A percentile compares a stretch with the other conserved stretches of the same genome.
Conservation (phyloP, 768 basidiomycete species). For the Sporobolomyces roseus region DNA sequence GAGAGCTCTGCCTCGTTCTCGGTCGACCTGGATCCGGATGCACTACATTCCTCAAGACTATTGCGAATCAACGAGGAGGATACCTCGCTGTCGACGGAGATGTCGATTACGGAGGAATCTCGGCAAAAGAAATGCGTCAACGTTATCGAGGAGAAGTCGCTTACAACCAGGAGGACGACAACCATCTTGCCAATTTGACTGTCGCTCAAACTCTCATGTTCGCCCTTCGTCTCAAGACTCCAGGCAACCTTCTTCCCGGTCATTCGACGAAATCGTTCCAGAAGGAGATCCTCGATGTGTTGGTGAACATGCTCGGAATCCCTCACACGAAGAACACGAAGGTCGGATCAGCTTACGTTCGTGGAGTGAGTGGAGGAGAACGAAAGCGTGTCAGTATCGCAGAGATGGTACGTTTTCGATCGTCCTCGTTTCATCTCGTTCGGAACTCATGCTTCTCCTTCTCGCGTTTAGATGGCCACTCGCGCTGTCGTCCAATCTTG, state of each 20-base stretch:
- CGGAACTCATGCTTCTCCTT: slow-evolving; percentile 20
- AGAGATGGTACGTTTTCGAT: too few species aligned
- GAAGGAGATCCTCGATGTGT: slow-evolving; percentile 51
- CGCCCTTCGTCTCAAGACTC: slow-evolving; percentile 55
- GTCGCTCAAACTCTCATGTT: slow-evolving; percentile 69
- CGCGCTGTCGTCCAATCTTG: slow-evolving; percentile 49
- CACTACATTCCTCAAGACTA: slow-evolving; percentile 72
- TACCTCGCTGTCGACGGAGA: slow-evolving; percentile 67
- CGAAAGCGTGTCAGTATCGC: slow-evolving; percentile 54
- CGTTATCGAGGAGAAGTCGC: slow-evolving; percentile 45
- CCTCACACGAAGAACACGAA: slow-evolving; percentile 52
- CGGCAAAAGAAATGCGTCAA: slow-evolving; percentile 58
- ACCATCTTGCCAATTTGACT: slow-evolving; percentile 80
- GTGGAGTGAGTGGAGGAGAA: slow-evolving; percentile 54
- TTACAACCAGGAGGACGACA: slow-evolving; percentile 65
- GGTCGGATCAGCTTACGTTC: slow-evolving; percentile 52
- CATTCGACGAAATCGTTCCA: slow-evolving; percentile 46
- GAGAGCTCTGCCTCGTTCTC: slow-evolving; percentile 63
- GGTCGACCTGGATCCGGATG: slow-evolving; percentile 54
- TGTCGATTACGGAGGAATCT: slow-evolving; percentile 70
- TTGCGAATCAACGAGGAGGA: slow-evolving; percentile 70
- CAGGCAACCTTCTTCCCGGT: slow-evolving; percentile 46
- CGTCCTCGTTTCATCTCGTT: background rate
- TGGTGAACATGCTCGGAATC: slow-evolving; percentile 58
- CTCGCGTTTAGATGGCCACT: slow-evolving; percentile 47